Percentiles rank a stretch among this genome's conserved stretches.
phyloP scores from a whole-genome alignment of 2,329 filamentous ascomycete species.

The Alternaria ventricosa region DNA sequence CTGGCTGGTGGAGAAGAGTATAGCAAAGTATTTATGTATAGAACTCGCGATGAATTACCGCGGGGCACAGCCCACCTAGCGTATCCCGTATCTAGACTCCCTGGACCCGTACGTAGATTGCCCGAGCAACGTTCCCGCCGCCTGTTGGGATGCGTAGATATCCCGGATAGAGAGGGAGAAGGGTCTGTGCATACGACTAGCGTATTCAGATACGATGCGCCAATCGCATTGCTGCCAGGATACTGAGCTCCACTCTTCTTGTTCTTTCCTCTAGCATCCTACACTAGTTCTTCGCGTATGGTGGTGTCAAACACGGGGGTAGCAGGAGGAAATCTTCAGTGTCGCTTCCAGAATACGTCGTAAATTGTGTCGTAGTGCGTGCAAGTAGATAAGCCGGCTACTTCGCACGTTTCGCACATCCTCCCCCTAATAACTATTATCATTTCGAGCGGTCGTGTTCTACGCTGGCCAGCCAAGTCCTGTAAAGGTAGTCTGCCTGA shows the following conservation, averaged over 20 bases:
- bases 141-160: neutral
- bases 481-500: neutral
- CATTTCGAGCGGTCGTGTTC: neutral
- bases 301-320: neutral
- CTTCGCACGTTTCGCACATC: neutral
- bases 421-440: neutral
- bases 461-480: neutral
- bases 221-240: conserved; percentile 7
- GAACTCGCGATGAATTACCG: neutral
- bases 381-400: neutral
- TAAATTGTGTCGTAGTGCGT: neutral
- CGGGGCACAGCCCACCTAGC: neutral
- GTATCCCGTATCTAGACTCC: conserved; percentile 2
- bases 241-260: neutral
- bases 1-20: neutral
- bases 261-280: neutral
- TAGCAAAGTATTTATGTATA: conserved; percentile 1
- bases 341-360: neutral
- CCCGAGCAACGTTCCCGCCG: neutral
- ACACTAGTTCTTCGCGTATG: neutral
- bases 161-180: neutral
- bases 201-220: conserved; percentile 1
- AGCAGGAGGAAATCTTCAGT: neutral
- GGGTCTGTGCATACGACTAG: conserved; percentile 7
- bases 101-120: neutral